These are phyloP conservation scores for Inonotus hispidus DNA, from an alignment of 1,284 basidiomycete species.

Conservation along the genomic window DNA sequence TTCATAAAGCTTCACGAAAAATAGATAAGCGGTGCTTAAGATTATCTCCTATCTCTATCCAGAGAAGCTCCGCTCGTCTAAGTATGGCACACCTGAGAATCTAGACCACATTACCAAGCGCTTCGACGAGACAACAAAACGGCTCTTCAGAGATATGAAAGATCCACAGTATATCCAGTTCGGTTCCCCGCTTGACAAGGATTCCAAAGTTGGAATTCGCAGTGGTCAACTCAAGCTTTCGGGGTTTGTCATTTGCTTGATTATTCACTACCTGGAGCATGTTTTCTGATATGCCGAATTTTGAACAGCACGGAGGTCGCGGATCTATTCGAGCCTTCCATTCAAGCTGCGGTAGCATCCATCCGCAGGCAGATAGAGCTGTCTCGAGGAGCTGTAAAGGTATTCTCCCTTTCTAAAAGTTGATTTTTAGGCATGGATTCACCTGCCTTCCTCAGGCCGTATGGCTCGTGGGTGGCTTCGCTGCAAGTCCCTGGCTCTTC, in stretches of 20 bases:
- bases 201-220: conserved; percentile 59
- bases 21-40: background rate
- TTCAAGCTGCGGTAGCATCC: conserved; percentile 62
- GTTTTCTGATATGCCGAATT: background rate
- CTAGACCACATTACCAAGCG: conserved; percentile 67
- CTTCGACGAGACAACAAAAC: conserved; percentile 77
- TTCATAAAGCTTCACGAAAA: conserved; percentile 1
- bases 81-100: conserved; percentile 61
- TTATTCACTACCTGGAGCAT: background rate
- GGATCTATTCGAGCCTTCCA: conserved; percentile 69
- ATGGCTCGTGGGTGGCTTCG: conserved; percentile 76
- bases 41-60: conserved; percentile 3
- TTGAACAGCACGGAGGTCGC: conserved; percentile 51
- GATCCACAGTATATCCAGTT: conserved; percentile 68
- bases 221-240: conserved; percentile 64
- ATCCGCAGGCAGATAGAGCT: conserved; percentile 65
- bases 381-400: conserved; percentile 60
- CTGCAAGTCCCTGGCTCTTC: conserved; percentile 74
- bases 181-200: conserved; percentile 74
- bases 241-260: conserved; percentile 38
- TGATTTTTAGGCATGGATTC: background rate
- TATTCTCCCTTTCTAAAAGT: conserved; percentile 24
- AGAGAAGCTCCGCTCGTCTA: conserved; percentile 67
- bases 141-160: conserved; percentile 61
- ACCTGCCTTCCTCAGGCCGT: conserved; percentile 43